Base-by-base conservation (phyloP, 345 rosid species). In the Salix viminalis region DNA sequence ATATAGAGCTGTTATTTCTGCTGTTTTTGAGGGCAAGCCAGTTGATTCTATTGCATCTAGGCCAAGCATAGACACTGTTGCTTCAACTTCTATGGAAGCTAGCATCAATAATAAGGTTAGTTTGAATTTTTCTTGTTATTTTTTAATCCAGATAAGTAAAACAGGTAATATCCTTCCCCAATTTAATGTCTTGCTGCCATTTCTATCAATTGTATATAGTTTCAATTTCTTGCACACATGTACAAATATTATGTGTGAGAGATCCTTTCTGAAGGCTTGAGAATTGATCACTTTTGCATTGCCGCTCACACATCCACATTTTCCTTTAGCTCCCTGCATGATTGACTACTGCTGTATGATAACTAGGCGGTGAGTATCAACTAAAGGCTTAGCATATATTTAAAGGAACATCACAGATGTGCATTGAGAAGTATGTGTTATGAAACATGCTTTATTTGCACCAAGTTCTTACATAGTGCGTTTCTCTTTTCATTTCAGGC, bases 51-150 rank as follows among this genome's bases (percentile, higher is more conserved):
- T 86, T 65, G 75, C 80, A 69, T 71, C 82, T 30, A 84, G 81
- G 71, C 81, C 88, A 18, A 73, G 21, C 54, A 69, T 70, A 56
- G 82, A 72, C 61, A 84, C 80, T 68, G 75, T 76, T 67, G 71
- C 84, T 73, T 76, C 85, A 34, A 85, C 85, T 58, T 73, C 92
- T 54, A 44, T 73, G 50, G 91, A 91, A 81, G 84, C 84, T 54
- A 83, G 87, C 74, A 89, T 91, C 78, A 87, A 91, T 71, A 87
- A 86, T 83, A 91, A 89, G 95, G 95, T 91, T 52, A 48, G 88
- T 50, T 30, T 12, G 48, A 79, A 26, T 34, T 73, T 44, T 46
- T 34, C 73, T 14, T 44, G 50, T 80, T 36, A 48, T 67, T 54
- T 18, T 36, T 56, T 23, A 18, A 39, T 19, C 26, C 37, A 34